Evolutionary conservation across 1,284 basidiomycete species (phyloP), one percentile per base, ranked within the genome.

Genomic region (Cryptococcus deneoformans): DNA sequence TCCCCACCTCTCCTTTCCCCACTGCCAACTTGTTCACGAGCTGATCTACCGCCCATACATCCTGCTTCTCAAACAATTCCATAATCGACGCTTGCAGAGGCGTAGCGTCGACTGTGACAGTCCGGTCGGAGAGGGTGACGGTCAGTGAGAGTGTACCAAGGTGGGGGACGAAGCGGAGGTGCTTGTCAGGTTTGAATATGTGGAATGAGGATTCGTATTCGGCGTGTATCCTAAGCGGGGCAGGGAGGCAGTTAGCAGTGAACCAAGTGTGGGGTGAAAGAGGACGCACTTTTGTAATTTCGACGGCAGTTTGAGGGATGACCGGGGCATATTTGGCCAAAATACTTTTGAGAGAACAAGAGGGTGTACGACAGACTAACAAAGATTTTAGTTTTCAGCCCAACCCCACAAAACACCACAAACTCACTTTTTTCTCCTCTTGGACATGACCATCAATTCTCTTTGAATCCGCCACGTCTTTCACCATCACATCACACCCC

Each of bases 401-500:
- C 0, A 5, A 57, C 16, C 46, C 36, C 53, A 20, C 42, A 12
- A 53, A 47, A 50, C 29, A 29, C 14, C 10, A 10, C 29, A 50
- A n/a, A 74, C 84, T 65, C 63, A 90, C 90, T 49, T 79, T 79
- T 52, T 82, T 82, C 67, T 88, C 85, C 0, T 86, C 82, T 67
- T 94, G 90, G 5, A 96, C 85, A 72, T 88, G 87, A 35, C 85
- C 84, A 72, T 97, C 89, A 52, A 87, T 89, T 43, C 91, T 84
- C 66, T 87, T 88, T 44, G 93, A 95, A 72, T 96, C 92, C 6
- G 90, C 87, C 85, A 97, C 89, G 75, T 97, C 93, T 69, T 87
- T 89, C 69, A 97, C 79, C 93, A 97, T 97, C 58, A 97, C 92
- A 72, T 97, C 93, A 80, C 92, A 95, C 1, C 92, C 88, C 72